Evolutionary conservation across 495 filamentous ascomycete genomes (phyloP), one percentile per base, ranked within the genome.

Genomic region (Alectoria sarmentosa): DNA sequence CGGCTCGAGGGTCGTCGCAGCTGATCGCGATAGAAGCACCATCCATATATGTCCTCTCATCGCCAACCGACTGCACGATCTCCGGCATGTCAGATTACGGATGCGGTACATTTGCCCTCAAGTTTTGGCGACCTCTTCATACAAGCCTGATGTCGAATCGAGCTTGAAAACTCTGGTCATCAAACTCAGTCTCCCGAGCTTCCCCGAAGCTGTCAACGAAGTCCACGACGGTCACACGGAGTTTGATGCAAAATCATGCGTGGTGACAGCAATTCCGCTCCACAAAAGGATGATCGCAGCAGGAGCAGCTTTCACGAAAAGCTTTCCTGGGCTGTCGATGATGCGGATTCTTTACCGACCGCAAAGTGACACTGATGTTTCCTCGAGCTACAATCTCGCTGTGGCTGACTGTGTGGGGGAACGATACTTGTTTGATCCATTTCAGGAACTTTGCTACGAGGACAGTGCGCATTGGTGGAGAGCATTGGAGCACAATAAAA

Each of bases 51-150:
- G 54, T 48, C 42, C 54, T 23, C 41, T 64, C 1, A 37, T 64
- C n/a, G 62, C 3, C 23, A 7, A 38, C 5, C 37, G 19, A 19
- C 21, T 64, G 26, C 54, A 26, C 21, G 52, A 58, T 6, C 28
- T 64, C 15, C 26, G 38, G 26, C 26, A 49, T 36, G 62, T 64
- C n/a, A 36, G 62, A 14, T 5, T 64, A 17, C 49, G 62, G 21
- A 41, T 64, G 54, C 54, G 62, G 28, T 55, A 44, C 52, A 64
- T 64, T 17, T 64, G 62, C 19, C 54, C 62, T 17, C 15, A 58
- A 28, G 36, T 58, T 41, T 26, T 64, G 23, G 4, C 7, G 15
- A 58, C 3, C 34, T 38, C 52, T 46, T 1, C 26, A 14, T 11
- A 1, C 13, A 54, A 11, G 7, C 10, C 52, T 10, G 10, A 17